Conservation (phyloP, 2,329 filamentous ascomycete species). For the Colletotrichum neosansevieriae region DNA sequence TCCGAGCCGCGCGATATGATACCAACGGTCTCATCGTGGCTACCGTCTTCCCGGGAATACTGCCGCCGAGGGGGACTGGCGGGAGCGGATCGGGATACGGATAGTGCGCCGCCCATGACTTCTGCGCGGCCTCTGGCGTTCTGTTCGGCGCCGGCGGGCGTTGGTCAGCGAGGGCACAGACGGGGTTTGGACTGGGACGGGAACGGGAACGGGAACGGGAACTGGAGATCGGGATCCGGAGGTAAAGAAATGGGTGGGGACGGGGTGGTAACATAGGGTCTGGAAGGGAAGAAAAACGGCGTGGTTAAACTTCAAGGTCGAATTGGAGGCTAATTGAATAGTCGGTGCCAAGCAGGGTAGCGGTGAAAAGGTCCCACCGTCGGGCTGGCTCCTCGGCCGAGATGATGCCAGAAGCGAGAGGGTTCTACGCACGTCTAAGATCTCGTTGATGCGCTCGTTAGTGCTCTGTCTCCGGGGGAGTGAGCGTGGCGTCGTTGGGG, state of each 20-base stretch:
- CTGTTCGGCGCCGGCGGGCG: constrained; percentile 44
- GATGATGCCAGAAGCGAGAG: constrained; percentile 15
- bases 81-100: constrained; percentile 38
- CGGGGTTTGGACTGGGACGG: not conserved
- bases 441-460: constrained; percentile 57
- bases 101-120: constrained; percentile 50
- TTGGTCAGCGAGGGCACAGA: constrained; percentile 16
- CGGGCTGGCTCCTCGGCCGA: constrained; percentile 8
- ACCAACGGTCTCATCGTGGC: constrained; percentile 57
- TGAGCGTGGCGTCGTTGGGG: constrained; percentile 26
- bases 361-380: constrained; percentile 13
- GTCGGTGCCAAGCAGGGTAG: constrained; percentile 24
- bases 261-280: not conserved
- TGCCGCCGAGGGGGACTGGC: constrained; percentile 38
- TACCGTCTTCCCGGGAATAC: constrained; percentile 41
- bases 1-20: constrained; percentile 51
- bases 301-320: not conserved
- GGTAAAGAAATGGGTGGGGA: not conserved
- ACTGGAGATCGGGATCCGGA: not conserved
- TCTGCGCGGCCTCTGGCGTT: constrained; percentile 58
- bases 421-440: constrained; percentile 56
- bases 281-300: constrained; percentile 6
- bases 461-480: constrained; percentile 44
- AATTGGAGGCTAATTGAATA: constrained; percentile 10
- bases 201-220: not conserved